Evolutionary conservation across 352 stramenopile genomes (phyloP).

Genomic region (Phytophthora kernoviae): DNA sequence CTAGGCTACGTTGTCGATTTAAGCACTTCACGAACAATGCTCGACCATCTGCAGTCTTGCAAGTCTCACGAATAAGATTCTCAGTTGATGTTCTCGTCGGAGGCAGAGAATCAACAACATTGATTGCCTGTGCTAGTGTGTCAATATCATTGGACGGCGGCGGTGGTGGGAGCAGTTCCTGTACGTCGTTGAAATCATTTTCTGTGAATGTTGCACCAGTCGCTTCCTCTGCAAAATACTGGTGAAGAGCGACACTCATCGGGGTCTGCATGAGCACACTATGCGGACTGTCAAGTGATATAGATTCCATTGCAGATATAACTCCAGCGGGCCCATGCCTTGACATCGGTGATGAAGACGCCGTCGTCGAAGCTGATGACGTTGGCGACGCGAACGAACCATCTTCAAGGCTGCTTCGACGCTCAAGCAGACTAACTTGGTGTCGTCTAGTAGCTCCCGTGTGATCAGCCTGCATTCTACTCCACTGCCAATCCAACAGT

Average conservation of each 20-base stretch:
- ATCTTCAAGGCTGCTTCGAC: constrained; percentile 31
- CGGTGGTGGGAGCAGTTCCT: constrained; percentile 6
- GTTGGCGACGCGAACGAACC: constrained; percentile 20
- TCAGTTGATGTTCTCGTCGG: constrained; percentile 20
- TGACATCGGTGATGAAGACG: constrained; percentile 11
- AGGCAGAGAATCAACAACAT: constrained; percentile 6
- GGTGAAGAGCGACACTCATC: constrained; percentile 56
- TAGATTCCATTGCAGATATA: constrained; percentile 6
- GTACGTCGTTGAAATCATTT: constrained; percentile 7
- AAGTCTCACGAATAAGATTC: constrained; percentile 31
- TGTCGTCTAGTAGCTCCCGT: constrained; percentile 9
- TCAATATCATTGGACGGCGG: background rate
- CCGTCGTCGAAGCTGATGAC: constrained; percentile 23
- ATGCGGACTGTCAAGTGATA: constrained; percentile 40
- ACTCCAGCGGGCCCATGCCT: constrained; percentile 7
- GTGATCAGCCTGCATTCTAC: constrained; percentile 52
- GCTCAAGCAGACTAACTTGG: constrained; percentile 31
- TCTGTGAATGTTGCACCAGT: constrained; percentile 9
- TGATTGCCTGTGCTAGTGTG: background rate
- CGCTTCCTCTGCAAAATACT: constrained; percentile 53
- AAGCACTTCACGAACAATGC: constrained; percentile 82
- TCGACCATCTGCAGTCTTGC: constrained; percentile 49
- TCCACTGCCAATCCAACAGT: constrained; percentile 87
- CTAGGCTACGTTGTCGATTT: constrained; percentile 80
- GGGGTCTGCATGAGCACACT: constrained; percentile 58